Evolutionary conservation across 371 early-diverging fungal species (phyloP).

Genomic region (Mucor indicus): DNA sequence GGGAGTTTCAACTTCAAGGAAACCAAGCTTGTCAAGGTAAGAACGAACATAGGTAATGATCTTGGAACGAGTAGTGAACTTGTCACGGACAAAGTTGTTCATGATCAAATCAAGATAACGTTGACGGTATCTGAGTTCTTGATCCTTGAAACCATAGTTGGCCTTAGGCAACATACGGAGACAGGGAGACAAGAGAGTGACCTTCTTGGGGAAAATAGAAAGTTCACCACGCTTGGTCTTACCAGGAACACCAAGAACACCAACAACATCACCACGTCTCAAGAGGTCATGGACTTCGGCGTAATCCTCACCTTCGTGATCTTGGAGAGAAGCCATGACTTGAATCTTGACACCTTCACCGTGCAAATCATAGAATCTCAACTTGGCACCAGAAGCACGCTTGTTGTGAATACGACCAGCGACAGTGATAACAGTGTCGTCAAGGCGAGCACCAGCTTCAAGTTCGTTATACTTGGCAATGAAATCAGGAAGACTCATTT

Average conservation of each 20-base stretch:
- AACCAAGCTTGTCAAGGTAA: slow-evolving; percentile 92
- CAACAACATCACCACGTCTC: slow-evolving; percentile 98
- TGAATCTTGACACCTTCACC: slow-evolving; percentile 94
- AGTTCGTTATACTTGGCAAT: slow-evolving; percentile 79
- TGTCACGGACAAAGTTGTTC: slow-evolving; percentile 94
- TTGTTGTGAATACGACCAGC: slow-evolving; percentile 90
- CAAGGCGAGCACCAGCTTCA: slow-evolving; percentile 70
- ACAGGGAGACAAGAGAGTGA: slow-evolving; percentile 93
- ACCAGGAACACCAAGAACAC: slow-evolving; percentile 92
- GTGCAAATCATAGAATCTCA: slow-evolving; percentile 96
- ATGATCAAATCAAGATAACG: slow-evolving; percentile 99
- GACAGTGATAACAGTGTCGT: slow-evolving; percentile 70
- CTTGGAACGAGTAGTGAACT: slow-evolving; percentile 90
- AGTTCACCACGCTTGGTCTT: slow-evolving; percentile 96
- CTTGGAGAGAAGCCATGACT: slow-evolving; percentile 87
- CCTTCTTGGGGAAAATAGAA: slow-evolving; percentile 90
- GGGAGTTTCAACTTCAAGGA: slow-evolving; percentile 99
- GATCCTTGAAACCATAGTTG: slow-evolving; percentile 95
- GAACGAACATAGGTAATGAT: slow-evolving; percentile 94
- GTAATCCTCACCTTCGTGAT: slow-evolving; percentile 77
- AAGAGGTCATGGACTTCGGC: slow-evolving; percentile 76
- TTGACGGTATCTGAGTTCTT: slow-evolving; percentile 97
- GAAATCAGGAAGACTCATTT: slow-evolving; percentile 80
- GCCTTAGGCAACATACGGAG: slow-evolving; percentile 96
- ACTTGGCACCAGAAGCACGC: slow-evolving; percentile 85